phyloP scores from a whole-genome alignment of 2,329 filamentous ascomycete species.

The Xylariaceae sp. region DNA sequence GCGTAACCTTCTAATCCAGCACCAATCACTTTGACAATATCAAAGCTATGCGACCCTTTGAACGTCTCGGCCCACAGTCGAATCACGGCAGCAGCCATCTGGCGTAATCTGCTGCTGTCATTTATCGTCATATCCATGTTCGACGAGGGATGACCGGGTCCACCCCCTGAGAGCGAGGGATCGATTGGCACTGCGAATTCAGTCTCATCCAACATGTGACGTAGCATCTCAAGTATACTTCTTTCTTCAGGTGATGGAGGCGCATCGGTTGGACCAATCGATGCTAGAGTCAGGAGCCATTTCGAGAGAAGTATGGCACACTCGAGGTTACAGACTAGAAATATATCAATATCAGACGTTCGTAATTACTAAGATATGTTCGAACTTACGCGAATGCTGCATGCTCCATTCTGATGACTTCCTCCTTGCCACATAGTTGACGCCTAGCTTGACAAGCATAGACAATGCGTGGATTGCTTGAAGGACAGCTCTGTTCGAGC shows the following conservation, averaged over 20 bases:
- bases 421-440: conserved; percentile 67
- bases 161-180: conserved; percentile 56
- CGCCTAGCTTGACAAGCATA: conserved; percentile 68
- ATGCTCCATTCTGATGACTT: conserved; percentile 70
- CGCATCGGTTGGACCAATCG: conserved; percentile 57
- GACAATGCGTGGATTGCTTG: conserved; percentile 73
- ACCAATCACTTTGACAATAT: conserved; percentile 65
- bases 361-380: not conserved
- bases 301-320: conserved; percentile 67
- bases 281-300: conserved; percentile 64
- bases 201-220: conserved; percentile 66
- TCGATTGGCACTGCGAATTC: conserved; percentile 68
- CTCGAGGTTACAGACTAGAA: conserved; percentile 65
- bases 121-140: conserved; percentile 52
- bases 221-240: conserved; percentile 61
- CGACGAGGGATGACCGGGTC: conserved; percentile 44
- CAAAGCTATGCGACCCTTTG: conserved; percentile 67
- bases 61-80: conserved; percentile 68
- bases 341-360: conserved; percentile 17
- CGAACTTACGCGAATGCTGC: conserved; percentile 62
- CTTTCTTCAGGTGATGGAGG: conserved; percentile 60
- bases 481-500: conserved; percentile 68
- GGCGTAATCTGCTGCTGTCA: conserved; percentile 59
- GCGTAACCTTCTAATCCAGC: conserved; percentile 63
- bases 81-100: conserved; percentile 64